Evolutionary conservation across 129 eudicot genomes (phyloP).

Genomic region (Flaveria bidentis): DNA sequence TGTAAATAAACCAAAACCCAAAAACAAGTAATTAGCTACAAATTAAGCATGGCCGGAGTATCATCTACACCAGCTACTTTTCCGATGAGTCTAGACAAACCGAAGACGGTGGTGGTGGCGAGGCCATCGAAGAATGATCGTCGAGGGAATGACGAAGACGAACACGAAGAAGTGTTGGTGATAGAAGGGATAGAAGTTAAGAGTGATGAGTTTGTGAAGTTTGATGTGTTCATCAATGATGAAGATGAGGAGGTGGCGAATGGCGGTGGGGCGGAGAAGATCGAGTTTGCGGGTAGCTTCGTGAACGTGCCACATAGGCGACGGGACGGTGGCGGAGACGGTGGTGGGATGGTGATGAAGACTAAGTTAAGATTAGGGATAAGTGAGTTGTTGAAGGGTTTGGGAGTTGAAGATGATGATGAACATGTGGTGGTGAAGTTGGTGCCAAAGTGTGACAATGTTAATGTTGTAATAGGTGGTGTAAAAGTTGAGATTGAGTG

Average conservation of each 20-base stretch:
- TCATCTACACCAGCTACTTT: too few relatives aligned
- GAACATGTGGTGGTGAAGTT: constrained; percentile 45
- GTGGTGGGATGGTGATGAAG: constrained; percentile 22
- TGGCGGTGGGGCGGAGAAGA: constrained; percentile 14
- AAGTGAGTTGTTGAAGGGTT: constrained; percentile 45
- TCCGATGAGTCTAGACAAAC: too few relatives aligned
- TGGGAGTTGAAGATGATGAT: constrained; percentile 55
- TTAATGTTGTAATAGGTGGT: constrained; percentile 42
- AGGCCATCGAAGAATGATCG: too few relatives aligned
- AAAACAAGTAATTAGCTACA: too few relatives aligned
- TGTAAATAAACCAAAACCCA: too few relatives aligned
- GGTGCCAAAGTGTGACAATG: constrained; percentile 45
- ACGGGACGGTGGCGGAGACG: not conserved
- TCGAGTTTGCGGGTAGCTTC: constrained; percentile 37
- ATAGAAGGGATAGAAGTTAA: not conserved
- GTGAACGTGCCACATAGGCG: constrained; percentile 33
- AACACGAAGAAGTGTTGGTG: too few relatives aligned
- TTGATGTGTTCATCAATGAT: constrained; percentile 39
- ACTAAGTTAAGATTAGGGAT: constrained; percentile 31
- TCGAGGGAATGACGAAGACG: too few relatives aligned
- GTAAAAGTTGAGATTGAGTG: constrained; percentile 46
- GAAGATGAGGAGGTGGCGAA: constrained; percentile 25
- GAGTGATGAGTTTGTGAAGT: constrained; percentile 37
- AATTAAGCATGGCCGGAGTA: too few relatives aligned
- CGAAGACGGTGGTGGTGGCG: too few relatives aligned